Conservation (phyloP, 2,329 filamentous ascomycete species). For the Sporothrix mexicana region DNA sequence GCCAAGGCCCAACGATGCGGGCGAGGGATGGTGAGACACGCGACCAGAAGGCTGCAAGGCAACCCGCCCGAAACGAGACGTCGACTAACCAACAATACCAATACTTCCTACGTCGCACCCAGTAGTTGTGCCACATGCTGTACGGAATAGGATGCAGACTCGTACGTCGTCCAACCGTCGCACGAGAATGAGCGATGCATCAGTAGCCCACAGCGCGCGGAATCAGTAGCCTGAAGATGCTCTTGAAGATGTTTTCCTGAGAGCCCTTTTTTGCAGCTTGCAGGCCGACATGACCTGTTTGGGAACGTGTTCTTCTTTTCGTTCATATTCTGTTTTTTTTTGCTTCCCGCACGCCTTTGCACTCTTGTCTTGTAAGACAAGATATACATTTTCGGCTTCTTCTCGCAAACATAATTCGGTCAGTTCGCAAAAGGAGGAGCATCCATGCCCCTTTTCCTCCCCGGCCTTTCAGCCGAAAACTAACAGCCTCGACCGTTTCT, state of each 20-base stretch:
- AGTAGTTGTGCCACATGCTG: too few relatives aligned
- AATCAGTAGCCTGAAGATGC: background rate
- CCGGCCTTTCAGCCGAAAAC: background rate
- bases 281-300: background rate
- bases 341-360: background rate
- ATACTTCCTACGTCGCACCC: background rate
- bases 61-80: background rate
- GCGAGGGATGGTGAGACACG: background rate
- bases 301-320: background rate
- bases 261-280: too few relatives aligned
- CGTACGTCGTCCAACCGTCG: too few relatives aligned
- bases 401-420: background rate
- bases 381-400: background rate
- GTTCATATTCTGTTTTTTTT: background rate
- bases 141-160: too few relatives aligned
- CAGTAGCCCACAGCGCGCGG: background rate
- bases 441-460: background rate
- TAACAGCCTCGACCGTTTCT: slow-evolving; percentile 1
- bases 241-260: background rate
- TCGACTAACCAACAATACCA: background rate
- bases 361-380: background rate
- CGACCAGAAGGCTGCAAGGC: background rate
- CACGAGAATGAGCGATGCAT: background rate
- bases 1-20: background rate
- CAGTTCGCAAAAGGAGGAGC: background rate